These are phyloP conservation scores for Phoenix roebelenii DNA, from an alignment of 176 grass and related monocot genomes.

Conservation along the genomic window DNA sequence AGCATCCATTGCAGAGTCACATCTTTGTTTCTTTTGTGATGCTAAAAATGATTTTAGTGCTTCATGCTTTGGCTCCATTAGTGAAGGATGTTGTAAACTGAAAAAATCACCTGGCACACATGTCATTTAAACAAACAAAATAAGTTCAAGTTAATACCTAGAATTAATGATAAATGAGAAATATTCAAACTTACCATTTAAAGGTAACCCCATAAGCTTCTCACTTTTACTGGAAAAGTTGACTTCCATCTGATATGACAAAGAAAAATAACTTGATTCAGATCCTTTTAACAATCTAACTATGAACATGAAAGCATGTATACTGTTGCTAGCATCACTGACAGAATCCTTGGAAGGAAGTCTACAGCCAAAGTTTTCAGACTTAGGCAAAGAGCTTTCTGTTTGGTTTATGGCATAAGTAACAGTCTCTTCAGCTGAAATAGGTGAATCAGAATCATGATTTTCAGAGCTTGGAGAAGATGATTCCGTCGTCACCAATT, in stretches of 20 bases:
- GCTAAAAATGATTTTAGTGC: constrained; percentile 31
- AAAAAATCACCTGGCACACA: constrained; percentile 11
- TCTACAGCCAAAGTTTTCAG: constrained; percentile 25
- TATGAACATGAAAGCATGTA: not conserved
- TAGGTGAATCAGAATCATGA: constrained; percentile 38
- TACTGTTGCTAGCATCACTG: not conserved
- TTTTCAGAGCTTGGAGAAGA: constrained; percentile 33
- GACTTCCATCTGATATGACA: constrained; percentile 45
- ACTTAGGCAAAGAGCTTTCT: constrained; percentile 27
- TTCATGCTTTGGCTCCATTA: constrained; percentile 26
- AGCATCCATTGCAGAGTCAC: constrained; percentile 7
- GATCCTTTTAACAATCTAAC: too few relatives aligned
- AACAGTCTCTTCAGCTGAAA: constrained; percentile 40
- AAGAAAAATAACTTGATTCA: constrained; percentile 17
- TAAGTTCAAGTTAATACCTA: constrained; percentile 7
- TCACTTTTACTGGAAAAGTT: constrained; percentile 22
- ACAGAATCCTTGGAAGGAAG: constrained; percentile 28
- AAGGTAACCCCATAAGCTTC: constrained; percentile 16
- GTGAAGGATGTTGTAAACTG: constrained; percentile 14
- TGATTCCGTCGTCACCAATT: constrained; percentile 24
- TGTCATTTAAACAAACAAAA: constrained; percentile 7
- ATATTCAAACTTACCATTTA: constrained; percentile 40
- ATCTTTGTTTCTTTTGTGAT: constrained; percentile 24
- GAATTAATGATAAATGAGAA: not conserved
- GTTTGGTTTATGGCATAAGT: constrained; percentile 7